Evolutionary conservation across 495 filamentous ascomycete species (phyloP).

Genomic region (Pyrenula aspistea): DNA sequence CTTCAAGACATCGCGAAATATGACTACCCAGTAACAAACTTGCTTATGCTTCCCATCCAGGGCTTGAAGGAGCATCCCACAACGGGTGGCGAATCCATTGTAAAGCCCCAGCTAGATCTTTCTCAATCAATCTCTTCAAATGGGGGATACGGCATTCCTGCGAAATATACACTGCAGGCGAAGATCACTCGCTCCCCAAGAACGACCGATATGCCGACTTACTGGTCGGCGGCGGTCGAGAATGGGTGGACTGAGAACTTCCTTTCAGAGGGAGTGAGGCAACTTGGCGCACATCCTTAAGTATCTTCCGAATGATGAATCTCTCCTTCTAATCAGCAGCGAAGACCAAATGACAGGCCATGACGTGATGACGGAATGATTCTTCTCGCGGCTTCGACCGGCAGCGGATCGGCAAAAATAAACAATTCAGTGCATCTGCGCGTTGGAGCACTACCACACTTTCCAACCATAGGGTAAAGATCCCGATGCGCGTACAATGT

Average conservation of each 20-base stretch:
- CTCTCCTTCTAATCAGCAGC: too few relatives aligned
- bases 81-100: slow-evolving; percentile 27
- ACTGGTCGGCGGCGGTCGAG: not conserved
- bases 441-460: too few relatives aligned
- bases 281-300: too few relatives aligned
- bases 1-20: slow-evolving; percentile 50
- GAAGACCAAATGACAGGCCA: too few relatives aligned
- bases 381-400: too few relatives aligned
- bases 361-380: too few relatives aligned
- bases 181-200: slow-evolving; percentile 33
- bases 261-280: not conserved
- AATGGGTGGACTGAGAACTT: not conserved
- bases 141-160: slow-evolving; percentile 40
- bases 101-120: slow-evolving; percentile 56
- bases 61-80: slow-evolving; percentile 4
- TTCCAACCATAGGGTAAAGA: too few relatives aligned
- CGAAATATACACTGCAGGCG: slow-evolving; percentile 54
- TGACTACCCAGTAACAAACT: slow-evolving; percentile 67
- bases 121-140: slow-evolving; percentile 25
- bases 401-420: too few relatives aligned
- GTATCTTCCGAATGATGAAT: too few relatives aligned
- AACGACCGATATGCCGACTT: not conserved
- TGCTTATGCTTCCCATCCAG: slow-evolving; percentile 46
- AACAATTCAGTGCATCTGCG: too few relatives aligned
- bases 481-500: too few relatives aligned